These are phyloP conservation scores for Anthracocystis panici-leucophaei DNA, from an alignment of 1,284 basidiomycete species.

Conservation along the genomic window DNA sequence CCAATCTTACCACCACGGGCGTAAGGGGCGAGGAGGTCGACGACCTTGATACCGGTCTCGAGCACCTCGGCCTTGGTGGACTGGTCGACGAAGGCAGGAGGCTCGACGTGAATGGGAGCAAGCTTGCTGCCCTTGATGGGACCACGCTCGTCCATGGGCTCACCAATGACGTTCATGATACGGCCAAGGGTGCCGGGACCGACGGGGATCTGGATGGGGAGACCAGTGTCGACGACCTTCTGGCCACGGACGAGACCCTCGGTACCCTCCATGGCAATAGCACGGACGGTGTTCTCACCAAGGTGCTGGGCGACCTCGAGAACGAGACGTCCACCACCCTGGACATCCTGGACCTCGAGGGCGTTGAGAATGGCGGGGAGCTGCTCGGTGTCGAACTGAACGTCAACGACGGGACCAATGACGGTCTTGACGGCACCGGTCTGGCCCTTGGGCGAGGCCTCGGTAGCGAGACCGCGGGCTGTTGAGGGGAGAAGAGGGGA, in stretches of 20 bases:
- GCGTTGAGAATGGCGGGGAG: constrained; percentile 98
- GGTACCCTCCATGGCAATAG: constrained; percentile 82
- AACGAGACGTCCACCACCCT: constrained; percentile 76
- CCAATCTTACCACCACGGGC: constrained; percentile 99
- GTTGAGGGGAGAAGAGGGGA: constrained; percentile 1
- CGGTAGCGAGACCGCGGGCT: constrained; percentile 63
- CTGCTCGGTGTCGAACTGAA: constrained; percentile 77
- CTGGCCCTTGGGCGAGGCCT: constrained; percentile 53
- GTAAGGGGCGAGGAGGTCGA: constrained; percentile 98
- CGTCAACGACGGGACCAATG: constrained; percentile 91
- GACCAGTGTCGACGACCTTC: constrained; percentile 94
- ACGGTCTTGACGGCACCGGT: constrained; percentile 68
- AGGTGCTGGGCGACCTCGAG: constrained; percentile 83
- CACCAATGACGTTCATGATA: constrained; percentile 99
- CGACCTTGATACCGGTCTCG: constrained; percentile 99
- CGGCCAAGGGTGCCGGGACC: constrained; percentile 92
- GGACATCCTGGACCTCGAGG: constrained; percentile 93
- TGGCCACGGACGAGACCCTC: constrained; percentile 99
- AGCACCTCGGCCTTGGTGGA: constrained; percentile 97
- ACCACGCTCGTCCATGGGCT: constrained; percentile 98
- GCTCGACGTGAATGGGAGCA: constrained; percentile 93
- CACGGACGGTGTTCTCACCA: constrained; percentile 93
- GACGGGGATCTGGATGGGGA: constrained; percentile 95
- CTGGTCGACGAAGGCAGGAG: constrained; percentile 96
- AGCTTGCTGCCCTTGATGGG: constrained; percentile 89